phyloP scores from a whole-genome alignment of 2,329 filamentous ascomycete genomes.

The Tolypocladium paradoxum region DNA sequence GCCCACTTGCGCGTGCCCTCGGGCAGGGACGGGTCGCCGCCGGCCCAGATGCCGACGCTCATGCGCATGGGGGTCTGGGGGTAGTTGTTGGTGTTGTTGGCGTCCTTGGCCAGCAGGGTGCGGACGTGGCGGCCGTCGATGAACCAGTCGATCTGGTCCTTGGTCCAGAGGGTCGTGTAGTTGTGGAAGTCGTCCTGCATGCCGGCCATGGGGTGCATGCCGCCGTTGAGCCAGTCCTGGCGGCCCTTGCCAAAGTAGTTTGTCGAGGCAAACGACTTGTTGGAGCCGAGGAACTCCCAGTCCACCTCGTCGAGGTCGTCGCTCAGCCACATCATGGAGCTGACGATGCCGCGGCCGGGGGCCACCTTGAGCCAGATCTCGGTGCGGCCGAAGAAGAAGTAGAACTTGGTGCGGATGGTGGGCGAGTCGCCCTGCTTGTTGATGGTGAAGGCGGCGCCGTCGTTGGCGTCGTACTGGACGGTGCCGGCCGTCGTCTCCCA shows the following conservation, averaged over 20 bases:
- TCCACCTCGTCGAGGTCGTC: slow-evolving; percentile 83
- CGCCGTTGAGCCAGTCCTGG: slow-evolving; percentile 51
- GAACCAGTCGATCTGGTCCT: slow-evolving; percentile 53
- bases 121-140: slow-evolving; percentile 59
- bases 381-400: slow-evolving; percentile 75
- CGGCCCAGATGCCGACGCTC: slow-evolving; percentile 56
- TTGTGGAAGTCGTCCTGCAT: slow-evolving; percentile 58
- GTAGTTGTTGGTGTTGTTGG: slow-evolving; percentile 51
- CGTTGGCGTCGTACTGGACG: slow-evolving; percentile 47
- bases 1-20: slow-evolving; percentile 57
- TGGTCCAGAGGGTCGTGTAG: slow-evolving; percentile 66
- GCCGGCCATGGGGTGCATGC: slow-evolving; percentile 43
- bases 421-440: slow-evolving; percentile 61
- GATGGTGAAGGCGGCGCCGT: slow-evolving; percentile 66
- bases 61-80: slow-evolving; percentile 70
- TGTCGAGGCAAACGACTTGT: slow-evolving; percentile 50
- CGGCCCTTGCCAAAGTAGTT: slow-evolving; percentile 75
- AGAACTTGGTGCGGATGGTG: slow-evolving; percentile 69
- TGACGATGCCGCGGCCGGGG: slow-evolving; percentile 64
- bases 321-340: slow-evolving; percentile 71
- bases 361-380: slow-evolving; percentile 72
- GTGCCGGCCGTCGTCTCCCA: slow-evolving; percentile 61
- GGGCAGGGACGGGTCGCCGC: slow-evolving; percentile 44
- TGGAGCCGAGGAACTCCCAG: slow-evolving; percentile 69
- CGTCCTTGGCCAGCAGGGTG: slow-evolving; percentile 49